These are phyloP conservation scores for Ceratopteris richardii DNA, from an alignment of 75 land plant genomes.

Conservation along the genomic window DNA sequence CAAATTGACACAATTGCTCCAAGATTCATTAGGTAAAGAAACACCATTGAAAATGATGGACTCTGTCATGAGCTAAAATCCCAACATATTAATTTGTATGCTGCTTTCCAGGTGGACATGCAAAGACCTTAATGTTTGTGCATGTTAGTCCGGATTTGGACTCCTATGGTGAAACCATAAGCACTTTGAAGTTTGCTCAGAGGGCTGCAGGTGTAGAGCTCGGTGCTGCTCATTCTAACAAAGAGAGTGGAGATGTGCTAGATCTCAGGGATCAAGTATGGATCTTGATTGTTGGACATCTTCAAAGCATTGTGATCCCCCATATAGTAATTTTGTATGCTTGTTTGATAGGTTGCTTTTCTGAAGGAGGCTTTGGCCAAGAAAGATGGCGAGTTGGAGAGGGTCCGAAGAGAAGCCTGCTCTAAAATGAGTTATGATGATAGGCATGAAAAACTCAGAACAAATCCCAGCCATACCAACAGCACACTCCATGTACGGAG, in stretches of 20 bases:
- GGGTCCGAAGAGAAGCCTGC: conserved; percentile 6
- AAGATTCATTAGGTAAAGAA: conserved; percentile 54
- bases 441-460: neutral
- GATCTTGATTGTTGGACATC: neutral
- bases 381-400: conserved; percentile 44
- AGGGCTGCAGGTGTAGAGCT: conserved; percentile 87
- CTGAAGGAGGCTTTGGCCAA: conserved; percentile 39
- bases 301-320: too few relatives aligned
- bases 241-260: conserved; percentile 52
- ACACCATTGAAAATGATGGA: too few relatives aligned
- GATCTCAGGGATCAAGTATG: conserved; percentile 63
- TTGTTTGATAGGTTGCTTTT: conserved; percentile 40
- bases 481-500: neutral
- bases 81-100: too few relatives aligned
- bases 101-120: conserved; percentile 71
- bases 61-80: neutral
- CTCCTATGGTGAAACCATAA: conserved; percentile 86
- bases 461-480: neutral
- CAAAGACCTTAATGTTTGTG: conserved; percentile 97
- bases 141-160: conserved; percentile 93
- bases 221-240: conserved; percentile 63
- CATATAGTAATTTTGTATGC: too few relatives aligned
- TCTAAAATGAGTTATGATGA: neutral
- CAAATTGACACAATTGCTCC: conserved; percentile 63
- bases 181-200: conserved; percentile 97